Conservation (phyloP, 768 basidiomycete genomes). For the Lenzites betulinus region DNA sequence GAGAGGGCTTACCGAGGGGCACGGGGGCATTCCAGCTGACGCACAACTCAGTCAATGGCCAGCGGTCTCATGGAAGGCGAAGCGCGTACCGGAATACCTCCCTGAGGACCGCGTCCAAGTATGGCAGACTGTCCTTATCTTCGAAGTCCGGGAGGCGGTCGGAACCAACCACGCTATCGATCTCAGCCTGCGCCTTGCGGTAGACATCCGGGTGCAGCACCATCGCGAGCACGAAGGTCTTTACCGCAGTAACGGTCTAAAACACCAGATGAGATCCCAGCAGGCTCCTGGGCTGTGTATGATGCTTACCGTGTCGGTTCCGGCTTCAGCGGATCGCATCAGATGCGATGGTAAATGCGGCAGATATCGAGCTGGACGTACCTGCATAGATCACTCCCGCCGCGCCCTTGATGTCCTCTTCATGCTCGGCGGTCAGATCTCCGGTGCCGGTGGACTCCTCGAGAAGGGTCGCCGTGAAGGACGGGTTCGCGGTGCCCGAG, state of each 20-base stretch:
- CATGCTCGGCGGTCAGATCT: slow-evolving; percentile 13
- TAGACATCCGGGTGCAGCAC: slow-evolving; percentile 41
- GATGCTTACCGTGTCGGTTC: slow-evolving; percentile 20
- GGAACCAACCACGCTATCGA: slow-evolving; percentile 41
- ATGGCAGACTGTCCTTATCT: slow-evolving; percentile 25
- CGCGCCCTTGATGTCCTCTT: slow-evolving; percentile 18
- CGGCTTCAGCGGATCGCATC: slow-evolving; percentile 7
- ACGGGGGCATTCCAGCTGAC: slow-evolving; percentile 22
- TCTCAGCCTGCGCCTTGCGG: slow-evolving; percentile 43
- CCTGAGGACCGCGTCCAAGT: slow-evolving; percentile 25
- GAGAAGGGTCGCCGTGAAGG: slow-evolving; percentile 23
- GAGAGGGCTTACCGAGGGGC: slow-evolving; percentile 13
- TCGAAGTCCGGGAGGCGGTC: slow-evolving; percentile 31
- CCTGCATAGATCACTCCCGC: slow-evolving; percentile 24
- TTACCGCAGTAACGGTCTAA: slow-evolving; percentile 43
- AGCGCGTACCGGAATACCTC: slow-evolving; percentile 23
- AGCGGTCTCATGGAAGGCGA: neutral
- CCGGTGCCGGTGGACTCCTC: slow-evolving; percentile 15
- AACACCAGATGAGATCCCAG: neutral
- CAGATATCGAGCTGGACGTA: neutral
- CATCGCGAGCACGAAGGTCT: slow-evolving; percentile 43
- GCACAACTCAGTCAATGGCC: too few relatives aligned
- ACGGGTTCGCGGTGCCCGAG: slow-evolving; percentile 20
- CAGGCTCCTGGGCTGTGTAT: neutral
- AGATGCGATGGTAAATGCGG: neutral